These are phyloP conservation scores for Boletus rufocinnamomeus DNA, from an alignment of 768 basidiomycete genomes.

Conservation along the genomic window DNA sequence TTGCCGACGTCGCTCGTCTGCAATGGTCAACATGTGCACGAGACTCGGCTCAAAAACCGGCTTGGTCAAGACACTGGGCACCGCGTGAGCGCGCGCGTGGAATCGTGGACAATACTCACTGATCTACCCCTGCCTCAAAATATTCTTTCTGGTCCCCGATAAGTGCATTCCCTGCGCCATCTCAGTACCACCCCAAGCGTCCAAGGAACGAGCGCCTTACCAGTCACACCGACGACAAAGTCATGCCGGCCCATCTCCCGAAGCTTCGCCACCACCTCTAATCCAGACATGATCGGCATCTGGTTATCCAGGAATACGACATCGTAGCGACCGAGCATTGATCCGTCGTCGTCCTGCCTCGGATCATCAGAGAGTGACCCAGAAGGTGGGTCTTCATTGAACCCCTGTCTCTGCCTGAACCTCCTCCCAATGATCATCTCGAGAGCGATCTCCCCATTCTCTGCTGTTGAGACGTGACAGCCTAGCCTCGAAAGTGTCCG, in stretches of 20 bases:
- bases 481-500: conserved; percentile 78
- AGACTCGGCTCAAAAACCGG: conserved; percentile 66
- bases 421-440: conserved; percentile 61
- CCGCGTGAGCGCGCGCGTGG: conserved; percentile 1
- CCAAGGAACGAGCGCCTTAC: conserved; percentile 33
- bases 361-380: background rate
- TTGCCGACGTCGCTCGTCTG: conserved; percentile 41
- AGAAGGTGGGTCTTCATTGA: background rate
- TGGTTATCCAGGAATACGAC: conserved; percentile 70
- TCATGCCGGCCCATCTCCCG: conserved; percentile 65
- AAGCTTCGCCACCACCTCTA: conserved; percentile 65
- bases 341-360: background rate
- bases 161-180: conserved; percentile 51
- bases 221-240: conserved; percentile 83
- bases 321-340: conserved; percentile 35
- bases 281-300: conserved; percentile 80
- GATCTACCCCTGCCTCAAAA: conserved; percentile 71
- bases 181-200: conserved; percentile 8
- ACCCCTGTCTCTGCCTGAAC: background rate
- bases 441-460: conserved; percentile 80
- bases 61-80: conserved; percentile 69
- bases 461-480: conserved; percentile 75
- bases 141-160: conserved; percentile 73
- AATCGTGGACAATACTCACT: conserved; percentile 44
- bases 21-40: conserved; percentile 43